Percentiles rank a stretch among this genome's conserved stretches.
These are phyloP conservation scores for Ceratocystis alfenasii DNA, from an alignment of 2,329 filamentous ascomycete species.

Conservation along the genomic window DNA sequence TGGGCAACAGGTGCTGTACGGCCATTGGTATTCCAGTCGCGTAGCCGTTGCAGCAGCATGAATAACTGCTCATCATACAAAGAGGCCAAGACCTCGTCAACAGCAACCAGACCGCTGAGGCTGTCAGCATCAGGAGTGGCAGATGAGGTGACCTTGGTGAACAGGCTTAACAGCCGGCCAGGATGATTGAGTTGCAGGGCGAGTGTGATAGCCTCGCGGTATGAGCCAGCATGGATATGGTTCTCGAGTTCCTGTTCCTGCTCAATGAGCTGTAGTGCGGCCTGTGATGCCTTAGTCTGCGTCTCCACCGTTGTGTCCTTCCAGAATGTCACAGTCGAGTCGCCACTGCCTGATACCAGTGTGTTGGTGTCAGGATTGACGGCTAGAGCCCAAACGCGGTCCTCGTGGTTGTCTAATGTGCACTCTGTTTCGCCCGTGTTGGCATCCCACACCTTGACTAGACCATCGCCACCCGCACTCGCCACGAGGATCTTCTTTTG, in stretches of 20 bases:
- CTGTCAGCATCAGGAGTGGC: slow-evolving; percentile 49
- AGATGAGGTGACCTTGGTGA: slow-evolving; percentile 63
- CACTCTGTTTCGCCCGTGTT: slow-evolving; percentile 72
- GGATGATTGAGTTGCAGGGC: slow-evolving; percentile 92
- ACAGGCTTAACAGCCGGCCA: slow-evolving; percentile 69
- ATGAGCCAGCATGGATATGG: slow-evolving; percentile 75
- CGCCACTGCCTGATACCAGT: slow-evolving; percentile 80
- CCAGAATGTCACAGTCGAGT: slow-evolving; percentile 93
- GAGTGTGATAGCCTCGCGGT: slow-evolving; percentile 83
- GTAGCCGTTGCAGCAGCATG: slow-evolving; percentile 62
- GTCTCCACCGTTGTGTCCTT: slow-evolving; percentile 78
- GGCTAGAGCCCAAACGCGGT: slow-evolving; percentile 84
- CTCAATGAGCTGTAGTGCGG: slow-evolving; percentile 69
- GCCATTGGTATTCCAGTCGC: slow-evolving; percentile 97
- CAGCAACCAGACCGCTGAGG: slow-evolving; percentile 52
- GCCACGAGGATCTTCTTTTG: slow-evolving; percentile 58
- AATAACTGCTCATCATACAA: slow-evolving; percentile 80
- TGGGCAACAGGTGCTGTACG: slow-evolving; percentile 77
- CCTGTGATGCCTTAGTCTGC: slow-evolving; percentile 58
- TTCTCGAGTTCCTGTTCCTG: slow-evolving; percentile 92
- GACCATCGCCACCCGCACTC: slow-evolving; percentile 81
- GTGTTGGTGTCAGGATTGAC: slow-evolving; percentile 57
- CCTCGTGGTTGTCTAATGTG: slow-evolving; percentile 92
- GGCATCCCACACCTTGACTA: slow-evolving; percentile 94
- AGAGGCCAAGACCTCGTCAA: slow-evolving; percentile 71